Evolutionary conservation across 2,329 filamentous ascomycete species (phyloP), one percentile per base, ranked within the genome.

Genomic region (Camptophora hylomeconis): DNA sequence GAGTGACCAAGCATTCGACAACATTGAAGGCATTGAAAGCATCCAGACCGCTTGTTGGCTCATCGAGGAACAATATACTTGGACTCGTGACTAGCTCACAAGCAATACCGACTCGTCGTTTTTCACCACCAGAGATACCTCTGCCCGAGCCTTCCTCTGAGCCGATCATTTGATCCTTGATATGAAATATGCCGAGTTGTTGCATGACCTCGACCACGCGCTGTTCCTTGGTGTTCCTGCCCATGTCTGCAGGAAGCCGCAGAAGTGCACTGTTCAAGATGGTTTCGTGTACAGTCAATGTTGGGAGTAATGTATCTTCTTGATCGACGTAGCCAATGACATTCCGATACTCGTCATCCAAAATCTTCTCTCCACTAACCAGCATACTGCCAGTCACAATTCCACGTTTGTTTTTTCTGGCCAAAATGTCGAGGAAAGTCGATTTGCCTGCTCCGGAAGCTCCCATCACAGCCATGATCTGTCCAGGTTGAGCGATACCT

Each of bases 1-100:
- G 61, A 1, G 80, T 93, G 20, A 95, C 87, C 7, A 98, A 68
- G 46, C 86, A 95, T 52, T 98, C 89, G 15, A 98, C 75, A 20
- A 98, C 89, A 40, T 98, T 98, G 64, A 89, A 98, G 5, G 92
- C 92, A 50, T 98, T 98, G 63, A 76, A 98, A 1, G 89, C 83
- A 53, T 98, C 89, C 13, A 95, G 66, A 30, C 89, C 89, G 48
- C 87, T 95, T 1, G 89, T 98, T 2, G 89, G 89, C 49, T 98
- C 89, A 49, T 98, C 89, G 31, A 98, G 66, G 61, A 98, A 95
- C 12, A 98, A 69, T 39, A 98, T 94, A 36, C 86, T 94, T 3
- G 89, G 89, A 46, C 86, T 94, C 4, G 89, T 98, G 35, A 98
- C 89, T 31, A 98, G 69, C 51, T 98, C 89, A 54, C 92, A 98